Evolutionary conservation across 352 stramenopile genomes (phyloP), one percentile per base, ranked within the genome.

Genomic region (Pythium dissimile): DNA sequence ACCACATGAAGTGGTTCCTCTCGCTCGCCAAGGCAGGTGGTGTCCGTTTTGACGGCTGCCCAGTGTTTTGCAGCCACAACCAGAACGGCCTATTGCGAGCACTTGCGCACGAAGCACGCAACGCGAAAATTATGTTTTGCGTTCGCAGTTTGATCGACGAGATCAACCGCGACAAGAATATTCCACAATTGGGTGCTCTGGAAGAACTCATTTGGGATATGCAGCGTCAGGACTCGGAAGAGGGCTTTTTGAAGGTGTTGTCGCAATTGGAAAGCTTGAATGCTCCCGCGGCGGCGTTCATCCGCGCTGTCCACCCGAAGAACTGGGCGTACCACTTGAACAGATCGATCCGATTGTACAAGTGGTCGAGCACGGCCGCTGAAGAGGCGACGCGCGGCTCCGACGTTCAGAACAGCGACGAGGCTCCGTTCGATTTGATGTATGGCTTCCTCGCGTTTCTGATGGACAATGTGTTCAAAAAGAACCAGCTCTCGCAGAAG

Each of bases 1-100:
- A 89, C 27, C 73, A 89, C 49, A 75, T 90, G 62, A 75, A 79
- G 58, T 93, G 83, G 83, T 93, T 93, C 57, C 48, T 93, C 5
- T 52, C 54, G 23, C 60, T 84, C 47, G 64, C 74, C 15, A 85
- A 84, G 55, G 71, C 62, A 31, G 72, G 72, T 6, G 83, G 75
- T 27, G 67, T 73, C 42, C 66, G 59, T 6, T 74, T 89, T 37
- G 71, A 86, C 46, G 70, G 62, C 21, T 74, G 60, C 8, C 79
- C 80, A 0, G 68, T 91, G 1, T 84, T 88, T 38, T 84, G 79
- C 54, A 72, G 73, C 6, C 72, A 86, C 51, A 79, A 72, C 35
- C 70, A 89, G 41, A 77, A 83, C 18, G 75, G 77, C 1, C 57
- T 89, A 16, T 59, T 88, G 28, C 71, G 75, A 34, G 83, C 79